Base-by-base conservation (phyloP, 176 grass and related monocot genomes). In the Saccharum spontaneum region DNA sequence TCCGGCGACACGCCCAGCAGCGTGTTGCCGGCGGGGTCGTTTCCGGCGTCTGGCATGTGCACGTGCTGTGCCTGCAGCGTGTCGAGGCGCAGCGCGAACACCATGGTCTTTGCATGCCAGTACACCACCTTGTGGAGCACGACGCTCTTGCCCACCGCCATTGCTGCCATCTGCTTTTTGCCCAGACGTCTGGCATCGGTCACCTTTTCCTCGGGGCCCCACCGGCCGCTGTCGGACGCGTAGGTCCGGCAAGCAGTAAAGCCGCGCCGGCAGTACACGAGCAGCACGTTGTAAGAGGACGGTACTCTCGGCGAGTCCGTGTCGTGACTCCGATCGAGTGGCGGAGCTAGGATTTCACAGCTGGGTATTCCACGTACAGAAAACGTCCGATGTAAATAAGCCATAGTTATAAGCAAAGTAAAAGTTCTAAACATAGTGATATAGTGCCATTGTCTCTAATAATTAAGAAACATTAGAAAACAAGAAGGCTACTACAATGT, bases 221-320 rank as follows among this genome's bases (percentile, higher is more conserved):
- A 82, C 7, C 66, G 4, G 23, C 34, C n/a, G 24, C 9, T 37
- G 50, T 44, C 69, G 8, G 33, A 41, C n/a, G 23, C 71, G 22
- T 61, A 82, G 80, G 23, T 61, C 80, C 80, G 52, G 37, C 31
- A 31, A 5, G 69, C 68, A 3, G 24, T 45, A 69, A 61, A 73
- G 3, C 15, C 24, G 4, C 36, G 50, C 16, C 80, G 68, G 37
- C 23, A 44, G 68, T 82, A 82, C 37, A 82, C 37, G 5, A 73
- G 3, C 37, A 82, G 6, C 52, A 82, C 3, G 20, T 37, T 50
- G 36, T 30, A 69, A 1, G 48, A 33, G 20, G 79, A 40, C 13
- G n/a, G 20, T n/a, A 20, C 6, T 1, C 17, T 12, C 15, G 22
- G n/a, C 8, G 38, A 17, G 49, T 52, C 49, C 15, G 1, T 18